A percentile compares a stretch with the other conserved stretches of the same genome.
Evolutionary conservation across 2,329 filamentous ascomycete genomes (phyloP).

Genomic region (Teratosphaeria epicoccoides): DNA sequence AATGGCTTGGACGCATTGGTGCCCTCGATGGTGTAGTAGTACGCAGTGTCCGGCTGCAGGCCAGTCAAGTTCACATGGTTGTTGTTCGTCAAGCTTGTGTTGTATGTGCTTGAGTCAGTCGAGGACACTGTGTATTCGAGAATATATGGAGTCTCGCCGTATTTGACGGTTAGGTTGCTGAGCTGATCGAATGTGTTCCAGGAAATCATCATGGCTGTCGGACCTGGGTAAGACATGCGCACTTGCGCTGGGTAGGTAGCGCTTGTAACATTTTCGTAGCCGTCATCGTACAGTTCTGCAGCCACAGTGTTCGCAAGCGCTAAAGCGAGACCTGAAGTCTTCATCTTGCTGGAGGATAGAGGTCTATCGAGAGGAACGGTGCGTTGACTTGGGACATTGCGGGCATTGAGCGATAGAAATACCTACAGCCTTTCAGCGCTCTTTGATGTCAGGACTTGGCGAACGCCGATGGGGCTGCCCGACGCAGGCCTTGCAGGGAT

Average conservation of each 20-base stretch:
- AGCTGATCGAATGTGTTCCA: conserved; percentile 11
- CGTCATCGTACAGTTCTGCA: background rate
- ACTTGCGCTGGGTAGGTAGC: conserved; percentile 4
- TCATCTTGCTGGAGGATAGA: no score
- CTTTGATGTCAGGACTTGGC: no score
- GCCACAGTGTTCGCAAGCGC: background rate
- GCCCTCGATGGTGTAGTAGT: conserved; percentile 11
- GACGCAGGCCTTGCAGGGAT: no score
- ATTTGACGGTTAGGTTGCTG: conserved; percentile 6
- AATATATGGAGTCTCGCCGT: conserved; percentile 1
- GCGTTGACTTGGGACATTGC: no score
- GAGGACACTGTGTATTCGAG: conserved; percentile 1
- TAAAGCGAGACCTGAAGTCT: no score
- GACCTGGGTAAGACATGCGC: conserved; percentile 7
- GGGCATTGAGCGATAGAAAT: no score
- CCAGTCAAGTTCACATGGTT: conserved; percentile 13
- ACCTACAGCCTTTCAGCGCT: no score
- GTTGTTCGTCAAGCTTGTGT: conserved; percentile 12
- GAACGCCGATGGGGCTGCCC: no score
- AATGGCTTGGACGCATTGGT: conserved; percentile 4
- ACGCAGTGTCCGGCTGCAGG: conserved; percentile 11
- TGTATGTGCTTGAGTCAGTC: conserved; percentile 9
- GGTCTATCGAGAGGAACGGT: no score
- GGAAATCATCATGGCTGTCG: conserved; percentile 7
- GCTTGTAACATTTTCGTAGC: background rate